A percentile compares a stretch with the other conserved stretches of the same genome.
These are phyloP conservation scores for Penicillium flavigenum DNA, from an alignment of 495 filamentous ascomycete genomes.

Conservation along the genomic window DNA sequence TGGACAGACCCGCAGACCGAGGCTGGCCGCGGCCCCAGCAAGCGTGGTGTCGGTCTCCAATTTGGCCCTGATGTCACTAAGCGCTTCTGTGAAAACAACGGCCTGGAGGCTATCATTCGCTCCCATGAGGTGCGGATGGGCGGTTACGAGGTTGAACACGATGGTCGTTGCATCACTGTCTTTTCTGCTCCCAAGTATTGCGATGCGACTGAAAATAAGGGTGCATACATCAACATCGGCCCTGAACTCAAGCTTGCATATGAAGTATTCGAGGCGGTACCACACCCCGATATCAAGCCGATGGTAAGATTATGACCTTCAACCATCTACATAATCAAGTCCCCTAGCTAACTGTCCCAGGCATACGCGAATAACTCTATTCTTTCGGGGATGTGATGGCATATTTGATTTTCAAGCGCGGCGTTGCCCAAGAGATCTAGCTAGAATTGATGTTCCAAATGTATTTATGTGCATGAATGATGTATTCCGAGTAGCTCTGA, in stretches of 20 bases:
- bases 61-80: conserved; percentile 98
- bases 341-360: conserved; percentile 45
- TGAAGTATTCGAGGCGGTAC: conserved; percentile 92
- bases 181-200: conserved; percentile 98
- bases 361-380: conserved; percentile 81
- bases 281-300: conserved; percentile 89
- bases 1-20: conserved; percentile 94
- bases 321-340: background rate
- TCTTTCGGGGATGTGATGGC: conserved; percentile 61
- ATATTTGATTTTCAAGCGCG: conserved; percentile 28
- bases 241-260: conserved; percentile 87
- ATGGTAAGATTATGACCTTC: conserved; percentile 63
- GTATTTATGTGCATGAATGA: conserved; percentile 14
- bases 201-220: conserved; percentile 96
- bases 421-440: conserved; percentile 24
- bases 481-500: conserved; percentile 4
- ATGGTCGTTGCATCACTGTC: conserved; percentile 96
- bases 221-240: conserved; percentile 97
- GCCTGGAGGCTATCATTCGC: conserved; percentile 89
- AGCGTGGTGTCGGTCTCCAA: conserved; percentile 92
- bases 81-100: conserved; percentile 94
- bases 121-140: conserved; percentile 98
- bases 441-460: conserved; percentile 14
- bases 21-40: conserved; percentile 88
- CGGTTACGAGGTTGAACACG: conserved; percentile 96